Evolutionary conservation across 139 green algal species (phyloP).

Genomic region (Tetradesmus obliquus): DNA sequence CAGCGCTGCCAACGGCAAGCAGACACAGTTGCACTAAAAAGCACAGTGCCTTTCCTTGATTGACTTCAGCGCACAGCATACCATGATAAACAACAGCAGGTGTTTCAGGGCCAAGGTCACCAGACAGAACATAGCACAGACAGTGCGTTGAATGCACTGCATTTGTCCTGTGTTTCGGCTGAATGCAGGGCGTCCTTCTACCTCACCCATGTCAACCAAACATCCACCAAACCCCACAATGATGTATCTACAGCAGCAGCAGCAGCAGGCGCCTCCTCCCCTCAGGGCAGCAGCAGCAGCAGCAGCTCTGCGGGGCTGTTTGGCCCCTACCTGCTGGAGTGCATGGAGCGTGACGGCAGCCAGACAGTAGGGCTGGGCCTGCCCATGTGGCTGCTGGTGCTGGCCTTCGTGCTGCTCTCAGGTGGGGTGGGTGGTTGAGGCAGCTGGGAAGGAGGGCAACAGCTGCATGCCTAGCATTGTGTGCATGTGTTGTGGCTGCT

Average conservation of each 20-base stretch:
- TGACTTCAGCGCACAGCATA: too few species aligned
- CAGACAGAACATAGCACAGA: too few species aligned
- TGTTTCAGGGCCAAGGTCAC: too few species aligned
- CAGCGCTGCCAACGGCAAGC: too few species aligned
- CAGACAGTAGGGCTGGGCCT: conserved; percentile 21
- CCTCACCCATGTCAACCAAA: not conserved
- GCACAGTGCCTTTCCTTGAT: too few species aligned
- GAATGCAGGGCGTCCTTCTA: not conserved
- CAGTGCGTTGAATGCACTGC: too few species aligned
- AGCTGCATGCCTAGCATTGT: too few species aligned
- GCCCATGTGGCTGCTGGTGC: conserved; percentile 15
- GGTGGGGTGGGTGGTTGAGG: not conserved
- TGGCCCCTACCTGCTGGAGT: not conserved
- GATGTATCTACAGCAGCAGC: not conserved
- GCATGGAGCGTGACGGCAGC: conserved; percentile 12
- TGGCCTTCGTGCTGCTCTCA: conserved; percentile 36
- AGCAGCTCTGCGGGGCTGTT: not conserved
- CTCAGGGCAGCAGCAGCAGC: too few species aligned
- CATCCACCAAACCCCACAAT: not conserved
- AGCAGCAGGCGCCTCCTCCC: not conserved
- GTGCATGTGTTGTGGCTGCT: conserved; percentile 9
- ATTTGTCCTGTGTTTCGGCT: too few species aligned
- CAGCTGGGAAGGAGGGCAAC: too few species aligned
- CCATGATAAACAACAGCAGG: not conserved
- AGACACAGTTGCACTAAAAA: too few species aligned